phyloP scores from a whole-genome alignment of 306 rosid genomes.

The Trifolium pratense region DNA sequence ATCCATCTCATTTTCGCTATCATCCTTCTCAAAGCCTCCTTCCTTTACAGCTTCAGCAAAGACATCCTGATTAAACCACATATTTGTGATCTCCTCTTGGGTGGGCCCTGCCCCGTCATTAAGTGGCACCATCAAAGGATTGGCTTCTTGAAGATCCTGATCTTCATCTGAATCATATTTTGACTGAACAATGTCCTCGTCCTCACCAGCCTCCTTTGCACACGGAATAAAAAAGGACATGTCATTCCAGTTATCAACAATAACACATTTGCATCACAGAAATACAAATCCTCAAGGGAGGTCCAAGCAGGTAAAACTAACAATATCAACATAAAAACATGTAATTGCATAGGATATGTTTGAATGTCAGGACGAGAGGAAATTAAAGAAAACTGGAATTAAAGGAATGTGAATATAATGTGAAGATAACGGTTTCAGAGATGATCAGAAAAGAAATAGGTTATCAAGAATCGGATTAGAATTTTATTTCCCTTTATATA shows the following conservation, averaged over 20 bases:
- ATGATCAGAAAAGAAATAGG: slow-evolving; percentile 1
- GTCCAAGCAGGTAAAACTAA: background rate
- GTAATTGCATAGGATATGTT: background rate
- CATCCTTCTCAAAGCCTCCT: slow-evolving; percentile 62
- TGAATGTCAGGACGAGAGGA: background rate
- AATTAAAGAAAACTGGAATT: background rate
- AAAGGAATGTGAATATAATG: background rate
- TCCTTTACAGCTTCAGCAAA: slow-evolving; percentile 84
- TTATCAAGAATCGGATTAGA: slow-evolving; percentile 8
- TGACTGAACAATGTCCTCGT: slow-evolving; percentile 52
- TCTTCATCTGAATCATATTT: slow-evolving; percentile 80
- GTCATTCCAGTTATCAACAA: background rate
- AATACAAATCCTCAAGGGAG: background rate
- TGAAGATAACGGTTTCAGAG: background rate
- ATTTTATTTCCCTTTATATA: background rate
- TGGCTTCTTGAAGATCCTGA: slow-evolving; percentile 63
- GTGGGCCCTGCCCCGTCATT: slow-evolving; percentile 71
- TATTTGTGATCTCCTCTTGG: slow-evolving; percentile 72
- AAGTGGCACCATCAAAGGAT: slow-evolving; percentile 84
- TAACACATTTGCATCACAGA: slow-evolving; percentile 3
- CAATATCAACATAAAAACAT: background rate
- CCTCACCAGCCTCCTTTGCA: slow-evolving; percentile 63
- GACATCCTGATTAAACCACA: slow-evolving; percentile 90
- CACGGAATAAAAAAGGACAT: background rate
- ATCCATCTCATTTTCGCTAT: slow-evolving; percentile 74